These are phyloP conservation scores for Suillus variegatus DNA, from an alignment of 768 basidiomycete species.

Conservation along the genomic window DNA sequence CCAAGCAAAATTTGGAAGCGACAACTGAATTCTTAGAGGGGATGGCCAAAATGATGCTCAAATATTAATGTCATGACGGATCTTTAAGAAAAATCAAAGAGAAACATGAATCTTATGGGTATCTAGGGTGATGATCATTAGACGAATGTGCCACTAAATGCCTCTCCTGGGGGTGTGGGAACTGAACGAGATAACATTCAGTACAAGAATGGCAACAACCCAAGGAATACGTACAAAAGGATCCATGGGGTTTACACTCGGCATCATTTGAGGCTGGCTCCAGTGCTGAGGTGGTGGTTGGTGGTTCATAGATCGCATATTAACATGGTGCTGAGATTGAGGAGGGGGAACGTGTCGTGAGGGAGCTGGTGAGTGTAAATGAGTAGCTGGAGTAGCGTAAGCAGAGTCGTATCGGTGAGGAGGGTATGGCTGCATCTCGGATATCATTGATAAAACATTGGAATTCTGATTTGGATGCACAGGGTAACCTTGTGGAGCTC, in stretches of 20 bases:
- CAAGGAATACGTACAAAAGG: conserved; percentile 55
- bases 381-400: conserved; percentile 38
- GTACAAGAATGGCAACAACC: conserved; percentile 5
- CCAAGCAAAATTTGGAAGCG: conserved; percentile 43
- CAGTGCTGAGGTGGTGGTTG: conserved; percentile 50
- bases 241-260: conserved; percentile 56
- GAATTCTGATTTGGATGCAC: conserved; percentile 42
- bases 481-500: conserved; percentile 47
- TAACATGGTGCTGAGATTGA: conserved; percentile 33
- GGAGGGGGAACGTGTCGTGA: conserved; percentile 40
- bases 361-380: conserved; percentile 34
- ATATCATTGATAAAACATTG: conserved; percentile 55
- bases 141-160: conserved; percentile 49
- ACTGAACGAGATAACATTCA: conserved; percentile 25
- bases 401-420: conserved; percentile 53
- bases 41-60: conserved; percentile 48
- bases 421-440: conserved; percentile 57
- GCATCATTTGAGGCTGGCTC: conserved; percentile 46
- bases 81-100: conserved; percentile 34
- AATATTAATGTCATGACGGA: conserved; percentile 45
- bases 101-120: conserved; percentile 44
- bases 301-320: conserved; percentile 54
- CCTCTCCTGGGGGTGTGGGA: conserved; percentile 47
- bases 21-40: conserved; percentile 46
- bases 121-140: conserved; percentile 51